Evolutionary conservation across 2,329 filamentous ascomycete species (phyloP).

Genomic region (Acarospora socialis): DNA sequence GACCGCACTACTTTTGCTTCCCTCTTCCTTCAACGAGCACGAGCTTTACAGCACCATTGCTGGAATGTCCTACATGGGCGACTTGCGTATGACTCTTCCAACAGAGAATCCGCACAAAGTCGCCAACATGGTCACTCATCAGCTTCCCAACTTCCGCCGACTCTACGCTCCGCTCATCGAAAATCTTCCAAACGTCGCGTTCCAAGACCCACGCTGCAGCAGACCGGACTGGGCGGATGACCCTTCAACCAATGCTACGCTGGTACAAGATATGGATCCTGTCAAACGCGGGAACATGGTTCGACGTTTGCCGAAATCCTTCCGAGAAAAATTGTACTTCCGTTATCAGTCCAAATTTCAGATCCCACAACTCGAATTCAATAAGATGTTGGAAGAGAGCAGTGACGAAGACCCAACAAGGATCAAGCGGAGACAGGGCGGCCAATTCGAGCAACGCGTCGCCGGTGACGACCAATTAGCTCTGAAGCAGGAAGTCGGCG

Average conservation of each 20-base stretch:
- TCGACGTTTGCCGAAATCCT: conserved; percentile 69
- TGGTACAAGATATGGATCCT: conserved; percentile 87
- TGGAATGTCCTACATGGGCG: conserved; percentile 83
- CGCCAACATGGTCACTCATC: conserved; percentile 81
- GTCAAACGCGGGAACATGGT: conserved; percentile 92
- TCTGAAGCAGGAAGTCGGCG: conserved; percentile 55
- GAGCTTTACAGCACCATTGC: conserved; percentile 85
- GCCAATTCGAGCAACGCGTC: conserved; percentile 75
- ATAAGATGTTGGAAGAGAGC: conserved; percentile 66
- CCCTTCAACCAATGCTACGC: conserved; percentile 46
- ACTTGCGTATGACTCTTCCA: conserved; percentile 85
- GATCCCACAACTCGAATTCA: conserved; percentile 72
- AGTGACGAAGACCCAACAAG: conserved; percentile 50
- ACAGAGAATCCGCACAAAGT: conserved; percentile 90
- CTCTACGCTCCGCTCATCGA: conserved; percentile 83
- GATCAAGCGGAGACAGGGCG: conserved; percentile 61
- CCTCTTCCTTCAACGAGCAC: conserved; percentile 68
- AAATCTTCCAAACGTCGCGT: conserved; percentile 76
- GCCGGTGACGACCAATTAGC: conserved; percentile 52
- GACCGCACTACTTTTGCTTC: conserved; percentile 75
- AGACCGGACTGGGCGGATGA: conserved; percentile 50
- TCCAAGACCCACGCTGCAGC: conserved; percentile 49
- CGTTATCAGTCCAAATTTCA: conserved; percentile 83
- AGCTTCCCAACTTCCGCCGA: conserved; percentile 79
- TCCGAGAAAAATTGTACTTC: conserved; percentile 84